A percentile compares a stretch with the other conserved stretches of the same genome.
Evolutionary conservation across 441 rosid genomes (phyloP).

Genomic region (Syzygium malaccense): DNA sequence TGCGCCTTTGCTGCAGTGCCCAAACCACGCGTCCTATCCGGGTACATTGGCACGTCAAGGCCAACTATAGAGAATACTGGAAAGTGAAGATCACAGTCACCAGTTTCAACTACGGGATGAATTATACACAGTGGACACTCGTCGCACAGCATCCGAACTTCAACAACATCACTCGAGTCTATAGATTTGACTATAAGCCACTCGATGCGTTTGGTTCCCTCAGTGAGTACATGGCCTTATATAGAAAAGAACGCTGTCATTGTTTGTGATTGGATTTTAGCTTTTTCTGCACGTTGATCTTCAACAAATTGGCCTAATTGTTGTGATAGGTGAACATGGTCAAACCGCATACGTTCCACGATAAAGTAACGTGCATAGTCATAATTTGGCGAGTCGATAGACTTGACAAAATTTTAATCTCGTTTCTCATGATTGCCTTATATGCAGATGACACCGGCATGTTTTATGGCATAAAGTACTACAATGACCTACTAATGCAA

Average conservation of each 20-base stretch:
- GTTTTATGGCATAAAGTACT: slow-evolving; percentile 45
- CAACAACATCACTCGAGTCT: slow-evolving; percentile 70
- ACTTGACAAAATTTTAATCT: not conserved
- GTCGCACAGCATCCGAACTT: slow-evolving; percentile 88
- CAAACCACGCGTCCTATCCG: slow-evolving; percentile 85
- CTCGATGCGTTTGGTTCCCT: slow-evolving; percentile 61
- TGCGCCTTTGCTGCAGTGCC: slow-evolving; percentile 68
- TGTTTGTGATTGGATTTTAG: not conserved
- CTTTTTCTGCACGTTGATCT: not conserved
- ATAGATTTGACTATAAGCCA: slow-evolving; percentile 86
- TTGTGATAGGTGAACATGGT: not conserved
- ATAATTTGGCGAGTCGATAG: not conserved
- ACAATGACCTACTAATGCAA: slow-evolving; percentile 36
- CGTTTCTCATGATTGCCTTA: not conserved
- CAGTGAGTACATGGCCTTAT: slow-evolving; percentile 34
- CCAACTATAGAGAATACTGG: slow-evolving; percentile 75
- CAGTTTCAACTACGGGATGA: slow-evolving; percentile 73
- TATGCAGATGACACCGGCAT: slow-evolving; percentile 55
- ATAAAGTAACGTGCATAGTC: not conserved
- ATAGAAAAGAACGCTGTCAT: not conserved
- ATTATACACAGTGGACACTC: slow-evolving; percentile 84
- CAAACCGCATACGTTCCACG: not conserved
- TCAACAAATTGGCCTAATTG: not conserved
- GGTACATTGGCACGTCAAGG: slow-evolving; percentile 92
- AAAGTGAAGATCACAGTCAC: slow-evolving; percentile 78